Evolutionary conservation across 2,329 filamentous ascomycete genomes (phyloP).

Genomic region (Neofusicoccum umdonicola): DNA sequence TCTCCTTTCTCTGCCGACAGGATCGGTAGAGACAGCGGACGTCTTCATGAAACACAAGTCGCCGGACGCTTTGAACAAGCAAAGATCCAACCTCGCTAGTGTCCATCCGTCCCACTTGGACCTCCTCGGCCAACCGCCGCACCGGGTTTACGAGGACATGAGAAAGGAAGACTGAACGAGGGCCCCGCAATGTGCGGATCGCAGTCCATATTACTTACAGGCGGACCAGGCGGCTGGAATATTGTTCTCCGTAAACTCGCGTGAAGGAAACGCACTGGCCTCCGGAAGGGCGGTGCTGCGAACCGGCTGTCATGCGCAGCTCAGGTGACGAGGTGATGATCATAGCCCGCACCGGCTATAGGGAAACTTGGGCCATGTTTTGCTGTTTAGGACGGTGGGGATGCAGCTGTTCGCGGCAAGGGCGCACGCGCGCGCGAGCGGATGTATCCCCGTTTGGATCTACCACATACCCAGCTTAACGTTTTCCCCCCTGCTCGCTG

Average conservation of each 20-base stretch:
- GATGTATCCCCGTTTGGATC: neutral
- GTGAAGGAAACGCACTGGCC: neutral
- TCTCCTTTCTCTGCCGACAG: neutral
- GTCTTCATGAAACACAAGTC: neutral
- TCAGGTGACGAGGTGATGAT: conserved; percentile 1
- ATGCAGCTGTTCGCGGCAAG: neutral
- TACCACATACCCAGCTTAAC: no score
- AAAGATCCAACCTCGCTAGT: neutral
- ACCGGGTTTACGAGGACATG: neutral
- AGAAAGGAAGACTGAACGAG: neutral
- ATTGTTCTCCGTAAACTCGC: neutral
- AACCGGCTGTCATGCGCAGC: conserved; percentile 2
- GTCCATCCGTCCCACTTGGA: neutral
- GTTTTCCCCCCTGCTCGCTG: neutral
- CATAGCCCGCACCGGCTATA: neutral
- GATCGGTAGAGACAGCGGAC: neutral
- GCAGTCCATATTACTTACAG: neutral
- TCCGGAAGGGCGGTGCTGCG: neutral
- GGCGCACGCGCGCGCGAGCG: neutral
- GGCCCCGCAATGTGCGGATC: neutral
- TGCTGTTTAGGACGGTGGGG: neutral
- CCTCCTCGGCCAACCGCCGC: neutral
- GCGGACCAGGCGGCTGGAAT: neutral
- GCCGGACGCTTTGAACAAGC: neutral
- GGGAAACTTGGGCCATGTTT: neutral